phyloP scores from a whole-genome alignment of 306 rosid species.

The Senna tora region DNA sequence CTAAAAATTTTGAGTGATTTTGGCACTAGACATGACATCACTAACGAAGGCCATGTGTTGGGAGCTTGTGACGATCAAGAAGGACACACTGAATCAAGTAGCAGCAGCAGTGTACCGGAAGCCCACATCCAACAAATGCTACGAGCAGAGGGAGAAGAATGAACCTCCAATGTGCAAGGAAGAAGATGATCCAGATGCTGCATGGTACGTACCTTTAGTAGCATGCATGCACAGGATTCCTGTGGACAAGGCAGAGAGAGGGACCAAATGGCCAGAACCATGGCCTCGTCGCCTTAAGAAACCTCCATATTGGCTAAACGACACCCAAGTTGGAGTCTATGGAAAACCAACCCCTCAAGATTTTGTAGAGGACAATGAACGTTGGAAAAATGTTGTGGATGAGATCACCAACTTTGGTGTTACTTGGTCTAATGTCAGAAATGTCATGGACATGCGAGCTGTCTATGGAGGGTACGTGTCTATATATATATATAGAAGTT shows the following conservation, averaged over 20 bases:
- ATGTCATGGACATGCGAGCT: constrained; percentile 87
- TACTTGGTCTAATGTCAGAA: constrained; percentile 71
- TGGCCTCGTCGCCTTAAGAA: constrained; percentile 71
- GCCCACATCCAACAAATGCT: constrained; percentile 70
- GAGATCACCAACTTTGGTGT: constrained; percentile 64
- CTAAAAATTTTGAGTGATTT: constrained; percentile 1
- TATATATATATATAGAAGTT: too few relatives aligned
- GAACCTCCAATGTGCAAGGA: constrained; percentile 76
- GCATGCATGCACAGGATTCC: constrained; percentile 71
- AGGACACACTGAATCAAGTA: constrained; percentile 56
- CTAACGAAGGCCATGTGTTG: constrained; percentile 77
- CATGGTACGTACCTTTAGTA: constrained; percentile 82
- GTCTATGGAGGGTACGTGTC: constrained; percentile 70
- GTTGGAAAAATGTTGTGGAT: constrained; percentile 68
- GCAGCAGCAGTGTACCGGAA: constrained; percentile 80
- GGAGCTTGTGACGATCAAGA: constrained; percentile 78
- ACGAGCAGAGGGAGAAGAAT: constrained; percentile 60
- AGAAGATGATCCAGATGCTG: constrained; percentile 79
- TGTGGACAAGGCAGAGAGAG: constrained; percentile 48
- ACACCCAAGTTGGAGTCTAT: constrained; percentile 63
- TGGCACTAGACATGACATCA: constrained; percentile 55
- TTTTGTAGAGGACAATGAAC: constrained; percentile 61
- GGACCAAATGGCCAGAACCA: constrained; percentile 63
- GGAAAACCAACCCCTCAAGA: constrained; percentile 75
- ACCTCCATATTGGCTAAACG: constrained; percentile 74